These are phyloP conservation scores for Prunella vulgaris DNA, from an alignment of 257 asterid species.

Conservation along the genomic window DNA sequence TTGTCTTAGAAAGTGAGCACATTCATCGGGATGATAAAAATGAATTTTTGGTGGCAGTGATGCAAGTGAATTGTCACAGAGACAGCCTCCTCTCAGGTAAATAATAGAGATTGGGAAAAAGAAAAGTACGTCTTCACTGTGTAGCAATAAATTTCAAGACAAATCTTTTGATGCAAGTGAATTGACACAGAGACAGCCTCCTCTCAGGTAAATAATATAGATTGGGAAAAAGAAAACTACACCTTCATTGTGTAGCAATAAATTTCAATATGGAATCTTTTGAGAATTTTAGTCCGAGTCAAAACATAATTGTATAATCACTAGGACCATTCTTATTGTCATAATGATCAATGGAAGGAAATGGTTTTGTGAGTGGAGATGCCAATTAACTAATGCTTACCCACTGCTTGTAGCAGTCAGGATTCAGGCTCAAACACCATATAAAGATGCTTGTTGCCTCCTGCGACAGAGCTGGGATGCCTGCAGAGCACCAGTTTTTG, in stretches of 20 bases:
- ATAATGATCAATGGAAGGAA: neutral
- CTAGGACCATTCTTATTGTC: neutral
- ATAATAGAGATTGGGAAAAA: neutral
- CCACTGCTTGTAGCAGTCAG: conserved; percentile 83
- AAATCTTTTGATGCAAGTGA: neutral
- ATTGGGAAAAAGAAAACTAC: neutral
- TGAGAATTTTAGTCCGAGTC: neutral
- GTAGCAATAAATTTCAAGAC: too few species aligned
- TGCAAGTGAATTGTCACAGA: neutral
- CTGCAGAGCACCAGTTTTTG: conserved; percentile 33
- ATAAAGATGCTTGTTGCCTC: conserved; percentile 67
- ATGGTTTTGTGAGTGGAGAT: neutral
- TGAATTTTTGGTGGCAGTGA: neutral
- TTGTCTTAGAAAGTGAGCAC: neutral
- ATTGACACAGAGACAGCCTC: neutral
- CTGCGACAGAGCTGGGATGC: conserved; percentile 57
- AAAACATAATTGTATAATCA: neutral
- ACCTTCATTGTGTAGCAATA: neutral
- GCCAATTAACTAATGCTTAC: conserved; percentile 33
- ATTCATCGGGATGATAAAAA: too few species aligned
- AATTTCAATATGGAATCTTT: neutral
- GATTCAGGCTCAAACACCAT: conserved; percentile 73
- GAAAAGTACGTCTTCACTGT: too few species aligned
- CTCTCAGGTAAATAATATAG: neutral
- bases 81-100: conserved; percentile 1